A percentile compares a stretch with the other conserved stretches of the same genome.
Evolutionary conservation across 129 eudicot genomes (phyloP).

Genomic region (Lonicera japonica): DNA sequence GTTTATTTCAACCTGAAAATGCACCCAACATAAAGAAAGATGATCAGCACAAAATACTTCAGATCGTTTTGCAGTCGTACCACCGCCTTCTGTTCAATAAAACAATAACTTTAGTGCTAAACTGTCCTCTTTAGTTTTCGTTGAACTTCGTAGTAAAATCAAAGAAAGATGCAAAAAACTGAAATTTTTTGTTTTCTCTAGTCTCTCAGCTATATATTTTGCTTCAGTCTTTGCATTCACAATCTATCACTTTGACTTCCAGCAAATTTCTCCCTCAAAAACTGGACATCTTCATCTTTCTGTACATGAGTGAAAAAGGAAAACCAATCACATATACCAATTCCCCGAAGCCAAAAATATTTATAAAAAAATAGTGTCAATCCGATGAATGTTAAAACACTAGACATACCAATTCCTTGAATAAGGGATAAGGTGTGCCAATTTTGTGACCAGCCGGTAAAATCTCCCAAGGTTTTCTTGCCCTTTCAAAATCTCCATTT

Average conservation of each 20-base stretch:
- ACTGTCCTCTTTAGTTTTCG: too few species aligned
- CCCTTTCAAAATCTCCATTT: conserved; percentile 59
- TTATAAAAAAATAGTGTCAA: too few species aligned
- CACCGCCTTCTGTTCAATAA: too few species aligned
- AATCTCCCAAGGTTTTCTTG: conserved; percentile 77
- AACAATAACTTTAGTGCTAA: too few species aligned
- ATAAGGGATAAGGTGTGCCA: conserved; percentile 85
- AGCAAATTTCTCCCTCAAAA: conserved; percentile 71
- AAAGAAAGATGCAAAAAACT: conserved; percentile 32
- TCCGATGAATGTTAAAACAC: neutral
- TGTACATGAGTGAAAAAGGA: conserved; percentile 24
- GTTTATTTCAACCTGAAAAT: too few species aligned
- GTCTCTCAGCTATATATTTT: conserved; percentile 53
- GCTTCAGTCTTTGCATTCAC: conserved; percentile 86
- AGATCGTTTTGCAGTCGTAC: too few species aligned
- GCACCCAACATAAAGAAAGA: too few species aligned
- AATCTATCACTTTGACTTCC: conserved; percentile 97
- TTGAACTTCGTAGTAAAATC: too few species aligned
- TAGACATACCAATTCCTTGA: conserved; percentile 71
- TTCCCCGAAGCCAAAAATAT: conserved; percentile 5
- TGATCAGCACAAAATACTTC: too few species aligned
- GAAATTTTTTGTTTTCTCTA: conserved; percentile 62
- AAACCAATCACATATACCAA: neutral
- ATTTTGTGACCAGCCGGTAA: conserved; percentile 74
- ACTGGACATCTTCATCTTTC: conserved; percentile 81